Conservation (phyloP, 2,329 filamentous ascomycete genomes). For the Neospermospora avenae region DNA sequence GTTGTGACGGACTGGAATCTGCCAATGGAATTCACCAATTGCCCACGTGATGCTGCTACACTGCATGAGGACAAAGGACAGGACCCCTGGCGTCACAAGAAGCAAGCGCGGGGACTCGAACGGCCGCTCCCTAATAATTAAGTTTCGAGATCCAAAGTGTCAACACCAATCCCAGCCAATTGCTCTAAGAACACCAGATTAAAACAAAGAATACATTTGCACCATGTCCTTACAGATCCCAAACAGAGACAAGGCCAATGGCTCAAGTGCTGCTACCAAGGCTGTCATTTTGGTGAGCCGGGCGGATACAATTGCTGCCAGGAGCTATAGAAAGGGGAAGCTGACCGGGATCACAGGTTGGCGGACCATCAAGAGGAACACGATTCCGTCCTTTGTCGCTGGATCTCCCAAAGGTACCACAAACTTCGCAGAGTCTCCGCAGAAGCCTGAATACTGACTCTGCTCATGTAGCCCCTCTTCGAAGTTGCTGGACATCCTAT, state of each 20-base stretch:
- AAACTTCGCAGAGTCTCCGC: constrained; percentile 12
- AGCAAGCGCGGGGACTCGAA: background rate
- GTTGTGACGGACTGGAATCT: too few species aligned
- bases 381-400: constrained; percentile 92
- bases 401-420: constrained; percentile 82
- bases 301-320: background rate
- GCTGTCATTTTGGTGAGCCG: constrained; percentile 82
- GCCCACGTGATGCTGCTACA: constrained; percentile 12
- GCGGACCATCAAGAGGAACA: constrained; percentile 91
- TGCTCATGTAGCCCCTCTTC: constrained; percentile 75
- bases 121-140: background rate
- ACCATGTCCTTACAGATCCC: constrained; percentile 44
- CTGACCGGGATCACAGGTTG: constrained; percentile 60
- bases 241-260: constrained; percentile 48
- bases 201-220: constrained; percentile 1
- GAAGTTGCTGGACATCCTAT: constrained; percentile 98
- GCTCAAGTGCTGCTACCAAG: constrained; percentile 66
- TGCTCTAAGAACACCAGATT: background rate
- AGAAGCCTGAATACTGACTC: constrained; percentile 12
- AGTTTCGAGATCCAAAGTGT: constrained; percentile 13
- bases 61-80: background rate
- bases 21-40: background rate
- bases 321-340: constrained; percentile 9
- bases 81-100: constrained; percentile 8
- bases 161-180: constrained; percentile 1